Conservation (phyloP, 106 monocot genomes). For the Platanthera zijinensis region DNA sequence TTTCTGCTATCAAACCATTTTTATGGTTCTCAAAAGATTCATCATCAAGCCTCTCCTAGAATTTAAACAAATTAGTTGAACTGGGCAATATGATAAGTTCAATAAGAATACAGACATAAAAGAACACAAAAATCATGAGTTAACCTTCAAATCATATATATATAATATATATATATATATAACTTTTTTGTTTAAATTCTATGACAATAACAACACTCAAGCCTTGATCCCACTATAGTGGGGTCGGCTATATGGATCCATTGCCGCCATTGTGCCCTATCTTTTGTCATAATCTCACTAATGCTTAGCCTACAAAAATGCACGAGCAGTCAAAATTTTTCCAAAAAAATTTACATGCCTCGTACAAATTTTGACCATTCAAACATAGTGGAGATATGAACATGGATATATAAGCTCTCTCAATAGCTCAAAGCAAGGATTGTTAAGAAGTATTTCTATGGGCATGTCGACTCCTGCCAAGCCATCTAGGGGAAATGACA, state of each 20-base stretch:
- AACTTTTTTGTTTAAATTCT: no score
- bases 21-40: conserved; percentile 78
- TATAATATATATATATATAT: no score
- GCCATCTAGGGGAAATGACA: no score
- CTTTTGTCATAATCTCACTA: no score
- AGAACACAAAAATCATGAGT: background rate
- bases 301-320: no score
- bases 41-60: conserved; percentile 66
- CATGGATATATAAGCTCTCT: background rate
- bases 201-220: no score
- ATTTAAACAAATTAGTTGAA: conserved; percentile 9
- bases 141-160: background rate
- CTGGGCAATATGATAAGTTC: background rate
- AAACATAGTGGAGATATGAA: background rate
- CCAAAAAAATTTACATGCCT: background rate
- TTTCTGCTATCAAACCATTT: conserved; percentile 74
- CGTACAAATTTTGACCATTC: background rate
- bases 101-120: background rate
- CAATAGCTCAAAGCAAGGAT: background rate
- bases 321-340: background rate
- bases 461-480: no score
- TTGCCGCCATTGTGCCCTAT: no score
- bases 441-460: background rate
- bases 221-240: no score
- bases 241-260: no score